Evolutionary conservation across 139 green algal species (phyloP).

Genomic region (Penium margaritaceum): DNA sequence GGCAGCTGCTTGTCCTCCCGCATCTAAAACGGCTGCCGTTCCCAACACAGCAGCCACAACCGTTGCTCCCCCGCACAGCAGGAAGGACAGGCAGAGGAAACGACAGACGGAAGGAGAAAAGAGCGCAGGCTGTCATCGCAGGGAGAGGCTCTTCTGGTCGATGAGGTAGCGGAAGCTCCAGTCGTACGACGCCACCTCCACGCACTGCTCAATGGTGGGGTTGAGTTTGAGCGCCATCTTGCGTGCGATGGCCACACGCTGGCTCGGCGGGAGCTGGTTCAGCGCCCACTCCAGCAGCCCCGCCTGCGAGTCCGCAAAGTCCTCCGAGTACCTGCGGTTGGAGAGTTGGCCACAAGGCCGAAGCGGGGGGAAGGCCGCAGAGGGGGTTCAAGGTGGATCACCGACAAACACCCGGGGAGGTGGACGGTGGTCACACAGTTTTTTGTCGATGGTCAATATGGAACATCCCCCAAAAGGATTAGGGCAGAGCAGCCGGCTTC

Average conservation of each 20-base stretch:
- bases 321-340: not conserved
- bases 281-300: conserved; percentile 3
- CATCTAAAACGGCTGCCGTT: too few species aligned
- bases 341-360: not conserved
- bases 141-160: not conserved
- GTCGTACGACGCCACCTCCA: not conserved
- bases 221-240: not conserved
- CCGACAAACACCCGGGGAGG: too few species aligned
- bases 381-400: not conserved
- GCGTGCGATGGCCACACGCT: not conserved
- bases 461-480: not conserved
- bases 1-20: too few species aligned
- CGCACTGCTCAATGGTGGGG: not conserved
- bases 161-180: not conserved
- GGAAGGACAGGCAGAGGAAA: too few species aligned
- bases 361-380: not conserved
- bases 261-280: not conserved
- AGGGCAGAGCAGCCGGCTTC: not conserved
- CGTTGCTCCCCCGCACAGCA: too few species aligned
- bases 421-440: too few species aligned
- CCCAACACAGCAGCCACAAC: too few species aligned
- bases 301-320: not conserved
- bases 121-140: too few species aligned
- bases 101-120: too few species aligned
- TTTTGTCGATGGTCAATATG: too few species aligned